Evolutionary conservation across 768 basidiomycete genomes (phyloP), one percentile per base, ranked within the genome.

Genomic region (Leucosporidium creatinivorum): DNA sequence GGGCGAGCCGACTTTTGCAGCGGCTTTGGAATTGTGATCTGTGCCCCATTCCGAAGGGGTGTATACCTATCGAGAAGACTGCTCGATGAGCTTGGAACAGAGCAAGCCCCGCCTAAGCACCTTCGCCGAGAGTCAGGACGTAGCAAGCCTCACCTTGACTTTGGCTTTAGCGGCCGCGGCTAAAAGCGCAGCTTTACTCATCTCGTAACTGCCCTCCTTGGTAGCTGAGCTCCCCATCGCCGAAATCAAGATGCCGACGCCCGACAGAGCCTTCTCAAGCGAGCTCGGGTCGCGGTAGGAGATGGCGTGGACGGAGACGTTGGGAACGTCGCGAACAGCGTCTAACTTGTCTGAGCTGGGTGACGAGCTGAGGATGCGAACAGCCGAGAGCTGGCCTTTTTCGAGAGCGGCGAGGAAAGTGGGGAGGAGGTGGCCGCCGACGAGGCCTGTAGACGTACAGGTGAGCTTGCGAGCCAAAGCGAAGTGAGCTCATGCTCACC

Each of bases 341-440:
- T 15, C 23, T 15, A 66, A 59, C 21, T 31, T 33, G 13, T 52
- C n/a, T 1, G 65, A 55, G 13, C 30, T 5, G 23, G 58, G 58
- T 21, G 58, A 55, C 8, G 65, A 21, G n/a, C 59, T 66, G 58
- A 66, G 65, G 58, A 66, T 26, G 21, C 65, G 59, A 7, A 66
- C 44, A 9, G 12, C 3, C 15, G 44, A 4, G 44, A 66, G 2
- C 9, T 47, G 36, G 8, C n/a, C 23, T 15, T 19, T 3, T 0
- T 10, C 0, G 15, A 61, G 9, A 6, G 58, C 65, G 18, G 8
- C 7, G 58, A 49, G 19, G 58, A 66, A 55, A 19, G 23, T 12
- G 28, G 44, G 12, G 28, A 66, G 58, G 8, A 66, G 65, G 8
- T 52, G 51, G 7, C 54, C 56, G 39, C 62, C 62, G 47, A 63